Evolutionary conservation across 371 early-diverging fungal genomes (phyloP).

Genomic region (Syncephalastrum sp.): DNA sequence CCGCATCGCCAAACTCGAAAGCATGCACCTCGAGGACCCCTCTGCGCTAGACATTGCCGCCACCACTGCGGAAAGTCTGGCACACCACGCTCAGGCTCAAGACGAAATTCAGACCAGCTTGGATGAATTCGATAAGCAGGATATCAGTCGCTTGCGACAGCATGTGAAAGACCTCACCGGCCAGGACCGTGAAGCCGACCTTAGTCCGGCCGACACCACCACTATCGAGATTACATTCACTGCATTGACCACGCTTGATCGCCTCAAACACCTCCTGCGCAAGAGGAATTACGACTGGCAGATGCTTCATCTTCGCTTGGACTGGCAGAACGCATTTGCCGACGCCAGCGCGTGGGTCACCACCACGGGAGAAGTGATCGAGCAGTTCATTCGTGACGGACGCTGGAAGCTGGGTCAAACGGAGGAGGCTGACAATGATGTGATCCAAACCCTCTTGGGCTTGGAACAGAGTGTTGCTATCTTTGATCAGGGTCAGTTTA

Average conservation of each 20-base stretch:
- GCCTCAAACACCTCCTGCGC: conserved; percentile 38
- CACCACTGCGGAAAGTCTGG: neutral
- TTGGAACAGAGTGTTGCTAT: conserved; percentile 30
- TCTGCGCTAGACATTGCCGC: neutral
- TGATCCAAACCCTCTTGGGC: conserved; percentile 23
- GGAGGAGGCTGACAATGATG: conserved; percentile 8
- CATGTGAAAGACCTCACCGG: conserved; percentile 53
- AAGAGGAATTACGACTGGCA: conserved; percentile 39
- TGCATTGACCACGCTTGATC: conserved; percentile 48
- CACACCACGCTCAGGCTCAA: conserved; percentile 21
- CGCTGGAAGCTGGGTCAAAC: conserved; percentile 23
- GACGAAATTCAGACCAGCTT: conserved; percentile 27
- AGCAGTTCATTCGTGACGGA: conserved; percentile 27
- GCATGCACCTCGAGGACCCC: conserved; percentile 12
- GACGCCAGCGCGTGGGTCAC: conserved; percentile 30
- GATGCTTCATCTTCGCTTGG: conserved; percentile 35
- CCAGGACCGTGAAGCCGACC: conserved; percentile 25
- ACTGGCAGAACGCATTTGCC: conserved; percentile 46
- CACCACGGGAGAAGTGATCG: conserved; percentile 19
- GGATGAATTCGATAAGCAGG: conserved; percentile 43
- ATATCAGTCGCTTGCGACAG: conserved; percentile 48
- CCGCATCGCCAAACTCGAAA: conserved; percentile 31
- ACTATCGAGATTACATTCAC: conserved; percentile 55
- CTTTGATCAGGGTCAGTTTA: conserved; percentile 43
- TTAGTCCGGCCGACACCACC: conserved; percentile 57